phyloP scores from a whole-genome alignment of 1,284 basidiomycete species.

The Tremellales sp. region DNA sequence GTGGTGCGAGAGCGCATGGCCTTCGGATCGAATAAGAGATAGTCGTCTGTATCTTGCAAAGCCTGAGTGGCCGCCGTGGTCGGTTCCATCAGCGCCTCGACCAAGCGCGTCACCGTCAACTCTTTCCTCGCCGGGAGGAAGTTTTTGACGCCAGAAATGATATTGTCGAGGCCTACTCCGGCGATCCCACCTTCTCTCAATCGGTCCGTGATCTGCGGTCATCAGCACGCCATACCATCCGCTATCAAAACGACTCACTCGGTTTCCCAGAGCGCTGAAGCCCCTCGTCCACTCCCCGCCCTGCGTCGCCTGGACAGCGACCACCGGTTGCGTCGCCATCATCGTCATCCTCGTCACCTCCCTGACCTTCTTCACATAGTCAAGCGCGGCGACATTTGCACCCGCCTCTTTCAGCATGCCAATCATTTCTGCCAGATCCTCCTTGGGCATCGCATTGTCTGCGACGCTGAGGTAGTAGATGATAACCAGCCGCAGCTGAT shows the following conservation, averaged over 20 bases:
- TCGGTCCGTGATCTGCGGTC: slow-evolving; percentile 66
- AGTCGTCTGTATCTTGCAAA: slow-evolving; percentile 93
- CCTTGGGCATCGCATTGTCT: slow-evolving; percentile 73
- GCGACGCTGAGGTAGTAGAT: slow-evolving; percentile 88
- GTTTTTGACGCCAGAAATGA: slow-evolving; percentile 97
- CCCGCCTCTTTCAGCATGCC: slow-evolving; percentile 76
- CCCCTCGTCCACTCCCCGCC: slow-evolving; percentile 66
- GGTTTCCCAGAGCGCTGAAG: slow-evolving; percentile 86
- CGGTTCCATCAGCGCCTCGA: slow-evolving; percentile 96
- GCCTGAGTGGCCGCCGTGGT: slow-evolving; percentile 86
- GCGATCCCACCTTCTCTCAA: slow-evolving; percentile 81
- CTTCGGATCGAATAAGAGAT: slow-evolving; percentile 87
- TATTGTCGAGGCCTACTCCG: slow-evolving; percentile 70
- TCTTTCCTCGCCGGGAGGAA: slow-evolving; percentile 95
- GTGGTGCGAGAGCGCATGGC: slow-evolving; percentile 58
- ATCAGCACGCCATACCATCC: neutral
- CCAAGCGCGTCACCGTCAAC: slow-evolving; percentile 83
- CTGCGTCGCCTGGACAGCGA: slow-evolving; percentile 46
- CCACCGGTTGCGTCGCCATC: slow-evolving; percentile 71
- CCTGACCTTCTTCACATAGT: slow-evolving; percentile 86
- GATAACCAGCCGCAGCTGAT: slow-evolving; percentile 90
- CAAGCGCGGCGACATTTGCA: slow-evolving; percentile 77
- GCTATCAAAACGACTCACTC: slow-evolving; percentile 54
- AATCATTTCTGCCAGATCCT: slow-evolving; percentile 83
- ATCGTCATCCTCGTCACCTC: slow-evolving; percentile 90